Conservation (phyloP, 176 grass and related monocot genomes). For the Eragrostis nindensis region DNA sequence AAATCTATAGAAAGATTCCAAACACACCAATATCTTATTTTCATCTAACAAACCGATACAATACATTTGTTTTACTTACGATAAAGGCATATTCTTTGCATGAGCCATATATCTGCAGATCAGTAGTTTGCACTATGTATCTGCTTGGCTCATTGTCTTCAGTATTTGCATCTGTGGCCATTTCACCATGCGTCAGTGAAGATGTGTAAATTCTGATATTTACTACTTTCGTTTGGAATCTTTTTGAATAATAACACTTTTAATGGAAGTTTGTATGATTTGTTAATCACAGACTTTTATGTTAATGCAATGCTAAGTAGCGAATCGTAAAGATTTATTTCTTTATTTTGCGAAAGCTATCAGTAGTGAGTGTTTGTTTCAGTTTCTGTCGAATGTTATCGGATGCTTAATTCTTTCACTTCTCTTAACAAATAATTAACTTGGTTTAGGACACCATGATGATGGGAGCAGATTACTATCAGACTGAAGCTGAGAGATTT, state of each 20-base stretch:
- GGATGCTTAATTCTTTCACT: constrained; percentile 18
- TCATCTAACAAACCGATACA: too few relatives aligned
- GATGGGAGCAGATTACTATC: constrained; percentile 89
- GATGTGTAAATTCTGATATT: not conserved
- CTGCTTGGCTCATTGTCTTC: too few relatives aligned
- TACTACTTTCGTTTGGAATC: not conserved
- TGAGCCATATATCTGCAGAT: too few relatives aligned
- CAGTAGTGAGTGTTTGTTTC: not conserved
- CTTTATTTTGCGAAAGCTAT: not conserved
- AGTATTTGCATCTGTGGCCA: not conserved
- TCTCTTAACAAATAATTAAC: not conserved
- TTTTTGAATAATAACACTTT: not conserved
- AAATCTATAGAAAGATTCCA: not conserved
- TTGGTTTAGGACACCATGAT: constrained; percentile 79
- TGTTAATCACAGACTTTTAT: not conserved
- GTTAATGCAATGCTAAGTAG: not conserved
- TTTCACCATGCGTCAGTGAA: not conserved
- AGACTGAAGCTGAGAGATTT: constrained; percentile 73
- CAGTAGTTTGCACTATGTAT: too few relatives aligned
- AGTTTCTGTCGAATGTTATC: not conserved
- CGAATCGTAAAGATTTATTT: too few relatives aligned
- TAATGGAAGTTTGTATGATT: not conserved
- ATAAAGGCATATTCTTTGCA: too few relatives aligned
- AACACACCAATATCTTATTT: not conserved
- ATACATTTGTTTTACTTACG: too few relatives aligned